phyloP scores from a whole-genome alignment of 1,139 yeast species.

The Candida tetrigidarum region DNA sequence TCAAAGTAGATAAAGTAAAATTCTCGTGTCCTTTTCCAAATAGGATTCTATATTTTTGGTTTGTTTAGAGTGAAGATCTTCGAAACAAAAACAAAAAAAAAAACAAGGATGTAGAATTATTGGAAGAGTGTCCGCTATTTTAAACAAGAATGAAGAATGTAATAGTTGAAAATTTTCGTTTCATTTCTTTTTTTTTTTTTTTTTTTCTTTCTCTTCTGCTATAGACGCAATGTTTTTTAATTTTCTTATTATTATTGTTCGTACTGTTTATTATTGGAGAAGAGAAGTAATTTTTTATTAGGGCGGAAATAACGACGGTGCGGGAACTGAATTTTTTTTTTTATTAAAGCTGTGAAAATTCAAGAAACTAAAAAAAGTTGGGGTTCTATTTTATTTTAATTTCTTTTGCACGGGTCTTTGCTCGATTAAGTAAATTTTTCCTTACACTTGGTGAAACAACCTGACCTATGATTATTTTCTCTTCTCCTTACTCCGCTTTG shows the following conservation, averaged over 20 bases:
- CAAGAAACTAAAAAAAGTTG: slow-evolving; percentile 1
- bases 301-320: neutral
- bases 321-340: neutral
- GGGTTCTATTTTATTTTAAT: neutral
- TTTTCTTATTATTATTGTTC: too few species aligned
- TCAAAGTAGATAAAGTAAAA: too few species aligned
- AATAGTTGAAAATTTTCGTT: slow-evolving; percentile 7
- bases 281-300: too few species aligned
- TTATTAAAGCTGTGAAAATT: neutral
- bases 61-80: slow-evolving; percentile 3
- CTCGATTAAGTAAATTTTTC: too few species aligned
- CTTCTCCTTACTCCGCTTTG: too few species aligned
- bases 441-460: too few species aligned
- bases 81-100: too few species aligned
- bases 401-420: too few species aligned
- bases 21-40: slow-evolving; percentile 1
- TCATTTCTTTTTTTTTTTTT: neutral
- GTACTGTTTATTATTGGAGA: too few species aligned
- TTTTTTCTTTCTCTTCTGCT: neutral
- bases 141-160: slow-evolving; percentile 10
- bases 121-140: too few species aligned
- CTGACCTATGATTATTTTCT: too few species aligned
- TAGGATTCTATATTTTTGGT: too few species aligned
- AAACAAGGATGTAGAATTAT: slow-evolving; percentile 1
- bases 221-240: neutral